Evolutionary conservation across 306 rosid species (phyloP), one percentile per base, ranked within the genome.

Genomic region (Styphnolobium japonicum): DNA sequence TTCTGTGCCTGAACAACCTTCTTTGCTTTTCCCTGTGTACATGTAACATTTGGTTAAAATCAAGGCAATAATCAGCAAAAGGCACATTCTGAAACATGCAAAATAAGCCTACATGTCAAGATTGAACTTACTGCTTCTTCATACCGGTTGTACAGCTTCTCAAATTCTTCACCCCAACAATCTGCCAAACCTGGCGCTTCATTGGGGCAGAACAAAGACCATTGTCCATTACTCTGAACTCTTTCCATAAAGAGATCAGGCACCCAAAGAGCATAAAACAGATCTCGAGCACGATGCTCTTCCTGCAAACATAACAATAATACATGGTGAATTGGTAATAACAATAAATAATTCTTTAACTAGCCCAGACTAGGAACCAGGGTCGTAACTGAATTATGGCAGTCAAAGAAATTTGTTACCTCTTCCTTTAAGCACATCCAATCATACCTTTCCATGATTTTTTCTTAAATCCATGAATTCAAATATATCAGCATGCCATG

Each of bases 211-310:
- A 96, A 96, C 73, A 96, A 61, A 43, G 99, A 93, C 99, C 99
- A 96, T 18, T 52, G 70, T 0, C 90, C 98, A 82, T 90, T 90
- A 52, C 71, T 88, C 76, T 89, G 91, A 49, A 96, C 99, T 82
- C 99, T 92, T 83, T 96, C 88, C 99, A 96, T 96, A 70, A 96
- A 96, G 68, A 96, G 89, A 87, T 96, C 97, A 76, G 99, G 90
- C 67, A 96, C 92, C 99, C 99, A 96, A 45, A 96, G 97, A 42
- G 96, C 98, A 86, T 86, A 92, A 78, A 95, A 92, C 29, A 92
- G 72, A 92, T 95, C 99, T 11, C 99, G 96, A 15, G 99, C 99
- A 10, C 99, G 97, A 8, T 91, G 86, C 85, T 96, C 99, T 82
- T 96, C 99, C 99, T 96, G 82, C 19, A 80, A 45, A 22, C 3